Percentiles rank a stretch among this genome's conserved stretches.
phyloP scores from a whole-genome alignment of 2,329 filamentous ascomycete species.

The Xylaria sp. region DNA sequence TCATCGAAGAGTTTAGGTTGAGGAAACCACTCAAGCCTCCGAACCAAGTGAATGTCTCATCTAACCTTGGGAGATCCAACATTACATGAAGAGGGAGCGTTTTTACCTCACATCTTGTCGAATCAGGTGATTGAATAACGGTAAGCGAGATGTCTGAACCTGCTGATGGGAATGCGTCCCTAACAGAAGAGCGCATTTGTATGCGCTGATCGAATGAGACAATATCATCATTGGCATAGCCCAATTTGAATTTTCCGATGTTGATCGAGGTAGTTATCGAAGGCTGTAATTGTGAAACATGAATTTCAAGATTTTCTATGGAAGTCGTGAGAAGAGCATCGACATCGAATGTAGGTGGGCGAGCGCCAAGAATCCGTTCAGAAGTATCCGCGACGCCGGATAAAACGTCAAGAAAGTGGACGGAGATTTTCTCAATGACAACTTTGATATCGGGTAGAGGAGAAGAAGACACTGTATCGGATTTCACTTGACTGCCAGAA shows the following conservation, averaged over 20 bases:
- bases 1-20: constrained; percentile 86
- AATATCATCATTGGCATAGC: constrained; percentile 70
- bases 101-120: constrained; percentile 69
- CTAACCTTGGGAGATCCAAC: constrained; percentile 81
- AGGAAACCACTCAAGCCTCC: constrained; percentile 92
- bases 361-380: constrained; percentile 56
- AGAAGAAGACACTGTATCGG: constrained; percentile 38
- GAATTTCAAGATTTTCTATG: constrained; percentile 57
- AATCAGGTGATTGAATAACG: constrained; percentile 57
- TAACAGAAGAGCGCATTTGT: constrained; percentile 68
- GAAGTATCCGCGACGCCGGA: constrained; percentile 62
- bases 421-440: constrained; percentile 59
- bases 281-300: constrained; percentile 45
- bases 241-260: constrained; percentile 69
- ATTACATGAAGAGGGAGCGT: constrained; percentile 81
- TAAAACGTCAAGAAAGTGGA: constrained; percentile 67
- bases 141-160: constrained; percentile 69
- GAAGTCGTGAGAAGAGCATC: constrained; percentile 64
- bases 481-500: constrained; percentile 32
- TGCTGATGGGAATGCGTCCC: constrained; percentile 65
- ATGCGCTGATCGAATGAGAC: constrained; percentile 69
- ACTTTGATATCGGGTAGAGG: constrained; percentile 56
- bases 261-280: constrained; percentile 55
- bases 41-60: constrained; percentile 88
- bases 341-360: constrained; percentile 54